Conservation (phyloP, 2,329 filamentous ascomycete species). For the Alternaria arbusti region DNA sequence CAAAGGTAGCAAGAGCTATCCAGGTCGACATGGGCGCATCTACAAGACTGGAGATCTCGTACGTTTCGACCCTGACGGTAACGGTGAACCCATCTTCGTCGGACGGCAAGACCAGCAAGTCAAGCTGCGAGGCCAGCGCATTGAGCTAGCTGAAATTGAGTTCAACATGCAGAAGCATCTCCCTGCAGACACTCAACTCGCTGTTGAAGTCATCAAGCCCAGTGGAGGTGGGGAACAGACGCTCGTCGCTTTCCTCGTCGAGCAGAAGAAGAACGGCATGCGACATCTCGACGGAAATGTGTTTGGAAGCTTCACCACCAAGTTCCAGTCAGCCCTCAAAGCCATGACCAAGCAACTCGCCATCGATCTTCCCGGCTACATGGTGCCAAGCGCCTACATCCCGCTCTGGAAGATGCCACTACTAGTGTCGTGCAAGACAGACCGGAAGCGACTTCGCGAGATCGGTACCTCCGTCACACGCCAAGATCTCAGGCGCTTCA, state of each 20-base stretch:
- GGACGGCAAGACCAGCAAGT: constrained; percentile 49
- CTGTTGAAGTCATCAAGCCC: constrained; percentile 58
- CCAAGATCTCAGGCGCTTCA: constrained; percentile 42
- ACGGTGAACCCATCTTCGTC: constrained; percentile 46
- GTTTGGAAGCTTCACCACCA: constrained; percentile 40
- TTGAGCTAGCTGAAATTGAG: constrained; percentile 49
- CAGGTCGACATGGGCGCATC: constrained; percentile 57
- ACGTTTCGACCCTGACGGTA: constrained; percentile 58
- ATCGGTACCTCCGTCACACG: constrained; percentile 41
- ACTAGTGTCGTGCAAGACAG: constrained; percentile 45
- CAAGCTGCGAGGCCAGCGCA: constrained; percentile 51
- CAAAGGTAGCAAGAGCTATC: constrained; percentile 65
- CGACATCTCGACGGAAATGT: constrained; percentile 39
- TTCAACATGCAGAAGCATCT: constrained; percentile 51
- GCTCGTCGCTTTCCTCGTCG: constrained; percentile 44
- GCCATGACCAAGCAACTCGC: constrained; percentile 39
- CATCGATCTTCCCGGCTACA: constrained; percentile 41
- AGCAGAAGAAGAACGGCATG: constrained; percentile 39
- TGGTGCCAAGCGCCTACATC: constrained; percentile 46
- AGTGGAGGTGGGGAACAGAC: constrained; percentile 39
- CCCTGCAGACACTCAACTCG: constrained; percentile 48
- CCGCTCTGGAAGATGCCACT: constrained; percentile 46
- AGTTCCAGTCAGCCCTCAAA: constrained; percentile 35
- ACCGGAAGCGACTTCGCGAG: constrained; percentile 44
- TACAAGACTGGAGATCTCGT: constrained; percentile 46